These are phyloP conservation scores for Tulasnella sp. DNA, from an alignment of 768 basidiomycete genomes.

Conservation along the genomic window DNA sequence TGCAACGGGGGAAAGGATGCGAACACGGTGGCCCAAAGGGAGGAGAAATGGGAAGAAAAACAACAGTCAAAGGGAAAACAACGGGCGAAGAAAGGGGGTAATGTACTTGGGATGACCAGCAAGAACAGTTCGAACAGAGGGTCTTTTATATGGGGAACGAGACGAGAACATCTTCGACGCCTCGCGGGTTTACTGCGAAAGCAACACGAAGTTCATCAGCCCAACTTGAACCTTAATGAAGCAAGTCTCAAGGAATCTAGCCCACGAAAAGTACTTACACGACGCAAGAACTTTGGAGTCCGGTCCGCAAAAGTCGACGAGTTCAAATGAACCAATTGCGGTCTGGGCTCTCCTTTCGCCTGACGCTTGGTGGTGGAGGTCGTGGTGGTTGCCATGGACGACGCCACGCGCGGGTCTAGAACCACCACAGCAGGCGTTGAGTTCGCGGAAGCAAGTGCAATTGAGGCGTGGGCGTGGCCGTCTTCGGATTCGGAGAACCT, in stretches of 20 bases:
- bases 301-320: constrained; percentile 3
- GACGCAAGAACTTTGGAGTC: constrained; percentile 25
- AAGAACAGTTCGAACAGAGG: not conserved
- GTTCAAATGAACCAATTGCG: not conserved
- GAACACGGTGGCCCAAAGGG: not conserved
- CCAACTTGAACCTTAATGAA: not conserved
- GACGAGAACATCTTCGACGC: not conserved
- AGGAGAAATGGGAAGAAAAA: not conserved
- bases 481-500: constrained; percentile 23
- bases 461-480: not conserved
- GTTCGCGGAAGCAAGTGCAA: not conserved
- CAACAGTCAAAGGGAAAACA: constrained; percentile 8
- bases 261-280: constrained; percentile 12
- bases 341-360: not conserved
- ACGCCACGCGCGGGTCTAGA: constrained; percentile 9
- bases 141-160: not conserved
- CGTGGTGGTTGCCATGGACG: not conserved
- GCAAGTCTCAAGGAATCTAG: not conserved
- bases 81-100: not conserved
- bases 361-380: not conserved
- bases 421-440: constrained; percentile 2
- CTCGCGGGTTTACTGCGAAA: constrained; percentile 6
- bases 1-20: not conserved
- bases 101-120: not conserved
- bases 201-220: not conserved